Base-by-base conservation (phyloP, 768 basidiomycete species). In the Kwoniella mangroviensis region DNA sequence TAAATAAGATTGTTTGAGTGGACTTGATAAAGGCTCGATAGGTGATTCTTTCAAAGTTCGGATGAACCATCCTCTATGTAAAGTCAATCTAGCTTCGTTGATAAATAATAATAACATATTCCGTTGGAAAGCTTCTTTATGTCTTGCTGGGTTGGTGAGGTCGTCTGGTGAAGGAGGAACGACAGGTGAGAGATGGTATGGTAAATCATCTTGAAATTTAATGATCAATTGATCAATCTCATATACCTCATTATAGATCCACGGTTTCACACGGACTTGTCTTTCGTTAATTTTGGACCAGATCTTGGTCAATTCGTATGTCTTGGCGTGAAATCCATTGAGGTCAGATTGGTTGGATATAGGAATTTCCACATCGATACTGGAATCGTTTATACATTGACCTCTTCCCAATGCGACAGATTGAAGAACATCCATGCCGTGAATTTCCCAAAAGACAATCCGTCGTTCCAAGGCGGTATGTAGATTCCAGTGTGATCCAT, bases 361-460 rank as follows among this genome's bases (percentile, higher is more conserved):
- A 2, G 72, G 72, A 3, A 73, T 57, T 24, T 55, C 51, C 40
- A 69, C 70, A 43, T 73, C 72, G 51, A 73, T 70, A 15, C 49
- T 41, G 11, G 53, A 56, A 43, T 68, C 69, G 2, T 65, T 49
- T 63, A 73, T 73, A 59, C 69, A 70, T 22, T 65, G 64, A 2
- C 69, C 69, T 5, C 72, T 42, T n/a, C 72, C 72, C 17, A 73
- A 62, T 4, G 69, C 69, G 55, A 70, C 59, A 0, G 43, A 54
- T 24, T 63, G 62, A n/a, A 72, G 63, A 5, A 73, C 72, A 42
- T 73, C 72, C 49, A 64, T 70, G 0, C 65, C 66, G 28, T 73
- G 72, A 11, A 71, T 68, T 54, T 74, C 73, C 73, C 73, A 74
- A 54, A 74, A 74, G 4, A 74, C 56, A 22, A 64, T 71, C 45